Evolutionary conservation across 371 early-diverging fungal species (phyloP).

Genomic region (Mortierella sp.): DNA sequence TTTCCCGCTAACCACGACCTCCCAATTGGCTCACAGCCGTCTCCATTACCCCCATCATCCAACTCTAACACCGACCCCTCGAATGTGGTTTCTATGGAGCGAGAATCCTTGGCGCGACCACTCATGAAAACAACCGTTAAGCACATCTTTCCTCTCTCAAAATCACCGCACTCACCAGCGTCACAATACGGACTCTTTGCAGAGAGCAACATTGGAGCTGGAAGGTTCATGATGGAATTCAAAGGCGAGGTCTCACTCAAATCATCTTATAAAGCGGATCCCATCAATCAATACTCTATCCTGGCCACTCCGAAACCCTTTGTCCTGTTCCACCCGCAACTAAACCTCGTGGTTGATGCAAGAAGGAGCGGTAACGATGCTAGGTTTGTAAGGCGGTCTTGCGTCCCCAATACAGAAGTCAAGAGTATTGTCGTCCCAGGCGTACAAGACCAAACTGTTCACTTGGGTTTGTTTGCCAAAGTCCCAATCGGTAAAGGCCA

Average conservation of each 20-base stretch:
- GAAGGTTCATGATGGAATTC: constrained; percentile 78
- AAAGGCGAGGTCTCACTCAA: constrained; percentile 80
- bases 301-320: constrained; percentile 75
- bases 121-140: constrained; percentile 50
- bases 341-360: constrained; percentile 84
- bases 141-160: constrained; percentile 41
- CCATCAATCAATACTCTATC: constrained; percentile 69
- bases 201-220: constrained; percentile 66
- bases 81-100: constrained; percentile 57
- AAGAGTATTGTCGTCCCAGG: constrained; percentile 71
- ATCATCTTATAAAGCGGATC: constrained; percentile 72
- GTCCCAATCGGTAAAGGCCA: constrained; percentile 70
- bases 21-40: constrained; percentile 15
- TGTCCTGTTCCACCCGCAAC: constrained; percentile 78
- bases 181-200: constrained; percentile 78
- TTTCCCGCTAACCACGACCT: constrained; percentile 15
- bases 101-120: constrained; percentile 57
- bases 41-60: constrained; percentile 1
- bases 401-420: constrained; percentile 79
- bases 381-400: constrained; percentile 79
- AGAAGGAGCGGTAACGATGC: constrained; percentile 77
- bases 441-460: constrained; percentile 66
- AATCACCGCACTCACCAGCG: constrained; percentile 43
- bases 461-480: constrained; percentile 79
- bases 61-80: constrained; percentile 20